phyloP scores from a whole-genome alignment of 2,329 filamentous ascomycete species.

The Clonostachys chloroleuca region DNA sequence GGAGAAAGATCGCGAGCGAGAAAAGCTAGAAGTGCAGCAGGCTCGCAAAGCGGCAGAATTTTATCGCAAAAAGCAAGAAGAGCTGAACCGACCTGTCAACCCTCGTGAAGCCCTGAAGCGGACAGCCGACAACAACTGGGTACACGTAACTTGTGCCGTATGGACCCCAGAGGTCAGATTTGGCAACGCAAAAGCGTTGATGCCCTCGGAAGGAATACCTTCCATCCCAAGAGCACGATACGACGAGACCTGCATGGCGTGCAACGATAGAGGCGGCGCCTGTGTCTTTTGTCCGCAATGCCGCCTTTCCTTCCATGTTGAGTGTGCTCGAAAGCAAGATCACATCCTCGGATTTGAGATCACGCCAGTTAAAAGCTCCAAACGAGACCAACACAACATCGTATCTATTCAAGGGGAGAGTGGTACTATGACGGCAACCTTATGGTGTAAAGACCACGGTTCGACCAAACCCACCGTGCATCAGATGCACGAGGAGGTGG shows the following conservation, averaged over 20 bases:
- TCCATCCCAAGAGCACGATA: constrained; percentile 71
- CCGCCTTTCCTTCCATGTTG: constrained; percentile 70
- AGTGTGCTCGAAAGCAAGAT: constrained; percentile 80
- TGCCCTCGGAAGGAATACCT: constrained; percentile 85
- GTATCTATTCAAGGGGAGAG: constrained; percentile 78
- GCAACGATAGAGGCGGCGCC: constrained; percentile 70
- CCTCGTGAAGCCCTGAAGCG: constrained; percentile 90
- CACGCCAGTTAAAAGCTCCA: constrained; percentile 81
- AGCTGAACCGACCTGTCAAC: constrained; percentile 75
- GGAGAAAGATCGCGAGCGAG: constrained; percentile 86
- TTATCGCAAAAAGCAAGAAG: constrained; percentile 78
- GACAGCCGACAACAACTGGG: constrained; percentile 96
- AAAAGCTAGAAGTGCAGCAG: constrained; percentile 79
- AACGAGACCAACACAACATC: constrained; percentile 74
- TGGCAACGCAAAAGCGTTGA: constrained; percentile 74
- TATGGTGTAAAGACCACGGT: constrained; percentile 92
- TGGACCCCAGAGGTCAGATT: constrained; percentile 94
- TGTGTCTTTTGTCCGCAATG: constrained; percentile 81
- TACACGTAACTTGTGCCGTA: constrained; percentile 88
- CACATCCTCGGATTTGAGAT: constrained; percentile 89
- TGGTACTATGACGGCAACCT: constrained; percentile 76
- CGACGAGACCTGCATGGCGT: constrained; percentile 77
- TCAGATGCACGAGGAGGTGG: constrained; percentile 70
- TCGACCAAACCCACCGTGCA: constrained; percentile 70
- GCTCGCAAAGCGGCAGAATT: constrained; percentile 75